Conservation (phyloP, 352 stramenopile genomes). For the Phytophthora macrochlamydospora region DNA sequence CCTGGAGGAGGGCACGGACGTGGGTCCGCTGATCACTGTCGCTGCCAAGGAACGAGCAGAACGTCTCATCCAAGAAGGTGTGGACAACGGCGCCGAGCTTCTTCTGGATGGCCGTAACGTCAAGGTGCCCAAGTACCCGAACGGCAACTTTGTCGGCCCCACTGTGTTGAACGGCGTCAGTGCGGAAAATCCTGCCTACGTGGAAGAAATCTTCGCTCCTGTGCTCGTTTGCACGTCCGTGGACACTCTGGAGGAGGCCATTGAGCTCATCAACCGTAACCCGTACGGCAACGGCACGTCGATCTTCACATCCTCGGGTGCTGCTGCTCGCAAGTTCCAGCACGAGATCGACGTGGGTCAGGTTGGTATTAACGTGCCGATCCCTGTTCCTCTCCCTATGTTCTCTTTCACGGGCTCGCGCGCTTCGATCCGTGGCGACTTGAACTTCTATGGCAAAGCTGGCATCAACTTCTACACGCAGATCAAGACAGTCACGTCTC, state of each 20-base stretch:
- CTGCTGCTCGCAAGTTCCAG: slow-evolving; percentile 96
- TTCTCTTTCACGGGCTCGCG: slow-evolving; percentile 98
- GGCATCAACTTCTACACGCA: slow-evolving; percentile 98
- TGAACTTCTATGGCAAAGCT: slow-evolving; percentile 98
- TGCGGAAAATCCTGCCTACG: slow-evolving; percentile 91
- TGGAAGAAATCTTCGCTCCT: slow-evolving; percentile 98
- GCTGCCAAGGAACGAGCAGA: slow-evolving; percentile 90
- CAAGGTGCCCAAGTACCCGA: slow-evolving; percentile 90
- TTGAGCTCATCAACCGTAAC: slow-evolving; percentile 96
- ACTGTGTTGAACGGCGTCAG: slow-evolving; percentile 91
- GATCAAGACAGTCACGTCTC: slow-evolving; percentile 97
- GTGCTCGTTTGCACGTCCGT: slow-evolving; percentile 92
- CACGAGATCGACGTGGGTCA: slow-evolving; percentile 96
- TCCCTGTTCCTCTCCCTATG: slow-evolving; percentile 97
- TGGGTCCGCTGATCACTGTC: slow-evolving; percentile 91
- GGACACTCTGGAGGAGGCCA: slow-evolving; percentile 96
- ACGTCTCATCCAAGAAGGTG: slow-evolving; percentile 85
- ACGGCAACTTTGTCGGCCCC: slow-evolving; percentile 96
- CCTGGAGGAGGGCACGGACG: slow-evolving; percentile 68
- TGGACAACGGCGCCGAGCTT: slow-evolving; percentile 91
- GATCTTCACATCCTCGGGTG: slow-evolving; percentile 96
- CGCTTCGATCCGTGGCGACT: slow-evolving; percentile 93
- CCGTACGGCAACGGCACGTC: slow-evolving; percentile 97
- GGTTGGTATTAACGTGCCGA: slow-evolving; percentile 97
- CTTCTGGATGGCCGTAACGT: slow-evolving; percentile 93